Percentiles rank a stretch among this genome's conserved stretches.
These are phyloP conservation scores for Melaleuca alternifolia DNA, from an alignment of 345 rosid genomes.

Conservation along the genomic window DNA sequence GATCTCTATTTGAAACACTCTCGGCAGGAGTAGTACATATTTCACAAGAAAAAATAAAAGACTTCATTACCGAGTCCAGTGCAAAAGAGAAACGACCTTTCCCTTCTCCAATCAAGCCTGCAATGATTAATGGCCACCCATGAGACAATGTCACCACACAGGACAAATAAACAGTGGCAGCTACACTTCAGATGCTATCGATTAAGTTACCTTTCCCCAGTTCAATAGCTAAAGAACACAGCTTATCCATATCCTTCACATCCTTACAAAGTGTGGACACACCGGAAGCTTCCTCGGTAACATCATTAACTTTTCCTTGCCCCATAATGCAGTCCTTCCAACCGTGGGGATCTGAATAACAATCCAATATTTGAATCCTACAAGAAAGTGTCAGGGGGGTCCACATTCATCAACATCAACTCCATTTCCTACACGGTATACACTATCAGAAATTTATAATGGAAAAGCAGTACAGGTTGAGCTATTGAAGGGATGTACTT, in stretches of 20 bases:
- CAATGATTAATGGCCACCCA: constrained; percentile 11
- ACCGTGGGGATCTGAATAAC: constrained; percentile 76
- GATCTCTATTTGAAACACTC: not conserved
- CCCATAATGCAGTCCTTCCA: constrained; percentile 42
- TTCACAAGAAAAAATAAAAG: not conserved
- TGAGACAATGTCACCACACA: not conserved
- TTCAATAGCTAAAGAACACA: constrained; percentile 49
- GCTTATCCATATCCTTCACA: constrained; percentile 51
- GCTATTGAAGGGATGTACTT: not conserved
- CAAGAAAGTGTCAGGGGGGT: not conserved
- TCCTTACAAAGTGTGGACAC: constrained; percentile 21
- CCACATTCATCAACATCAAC: not conserved
- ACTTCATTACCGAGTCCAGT: constrained; percentile 53
- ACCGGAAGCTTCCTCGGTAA: constrained; percentile 17
- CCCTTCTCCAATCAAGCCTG: constrained; percentile 56
- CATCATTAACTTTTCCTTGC: constrained; percentile 8
- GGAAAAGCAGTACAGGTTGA: not conserved
- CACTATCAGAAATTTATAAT: not conserved
- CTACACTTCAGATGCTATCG: not conserved
- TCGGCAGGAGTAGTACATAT: not conserved
- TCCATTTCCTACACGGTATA: not conserved
- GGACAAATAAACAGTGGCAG: not conserved
- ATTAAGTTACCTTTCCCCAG: constrained; percentile 48
- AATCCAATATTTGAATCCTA: constrained; percentile 82
- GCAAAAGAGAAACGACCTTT: constrained; percentile 62